Conservation (phyloP, 805 yeast genomes). For the Wickerhamomyces bisporus region DNA sequence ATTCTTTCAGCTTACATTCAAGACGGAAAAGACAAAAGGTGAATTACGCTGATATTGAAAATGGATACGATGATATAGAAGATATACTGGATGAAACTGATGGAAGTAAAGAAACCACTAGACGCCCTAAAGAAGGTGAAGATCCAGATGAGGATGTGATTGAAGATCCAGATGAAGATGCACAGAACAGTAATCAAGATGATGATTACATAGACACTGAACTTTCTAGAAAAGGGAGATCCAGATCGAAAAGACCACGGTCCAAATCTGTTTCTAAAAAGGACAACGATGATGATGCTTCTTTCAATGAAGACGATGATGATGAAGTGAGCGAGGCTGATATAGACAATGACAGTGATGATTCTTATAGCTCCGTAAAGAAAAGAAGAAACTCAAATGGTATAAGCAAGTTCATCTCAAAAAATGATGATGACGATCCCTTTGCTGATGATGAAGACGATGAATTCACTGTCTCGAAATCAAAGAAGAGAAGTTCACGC, state of each 20-base stretch:
- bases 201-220: constrained; percentile 6
- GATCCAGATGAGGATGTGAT: constrained; percentile 11
- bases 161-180: constrained; percentile 9
- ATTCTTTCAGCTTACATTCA: constrained; percentile 27
- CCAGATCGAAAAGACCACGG: constrained; percentile 10
- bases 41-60: constrained; percentile 32
- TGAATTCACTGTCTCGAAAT: constrained; percentile 4
- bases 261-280: constrained; percentile 12
- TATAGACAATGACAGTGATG: constrained; percentile 10
- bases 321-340: constrained; percentile 15
- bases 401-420: constrained; percentile 21
- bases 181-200: constrained; percentile 9
- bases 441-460: constrained; percentile 11
- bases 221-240: constrained; percentile 4
- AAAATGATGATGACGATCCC: constrained; percentile 26
- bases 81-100: constrained; percentile 1
- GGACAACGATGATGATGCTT: constrained; percentile 27
- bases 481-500: constrained; percentile 16
- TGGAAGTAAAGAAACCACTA: constrained; percentile 5
- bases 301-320: constrained; percentile 37
- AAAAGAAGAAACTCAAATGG: constrained; percentile 15
- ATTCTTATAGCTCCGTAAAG: constrained; percentile 5
- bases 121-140: constrained; percentile 2
- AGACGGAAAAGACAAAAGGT: constrained; percentile 28
- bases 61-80: constrained; percentile 24